phyloP scores from a whole-genome alignment of 2,329 filamentous ascomycete genomes.

The Rhexocercosporidium sp. region DNA sequence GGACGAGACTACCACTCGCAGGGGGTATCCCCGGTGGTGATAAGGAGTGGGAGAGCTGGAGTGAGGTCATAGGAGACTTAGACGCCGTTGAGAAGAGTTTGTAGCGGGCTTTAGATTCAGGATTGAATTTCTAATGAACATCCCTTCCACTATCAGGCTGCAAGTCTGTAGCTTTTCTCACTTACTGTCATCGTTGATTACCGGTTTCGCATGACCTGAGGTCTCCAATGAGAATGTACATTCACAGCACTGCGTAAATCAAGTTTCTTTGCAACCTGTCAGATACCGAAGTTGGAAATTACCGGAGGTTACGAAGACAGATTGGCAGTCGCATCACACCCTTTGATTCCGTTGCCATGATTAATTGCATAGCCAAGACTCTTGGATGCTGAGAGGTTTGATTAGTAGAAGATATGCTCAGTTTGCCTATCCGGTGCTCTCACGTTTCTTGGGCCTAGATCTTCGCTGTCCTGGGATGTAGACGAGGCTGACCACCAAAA shows the following conservation, averaged over 20 bases:
- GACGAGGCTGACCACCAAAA: no score
- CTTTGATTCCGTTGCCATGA: no score
- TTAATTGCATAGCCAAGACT: no score
- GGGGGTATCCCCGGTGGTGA: conserved; percentile 60
- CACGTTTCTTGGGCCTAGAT: no score
- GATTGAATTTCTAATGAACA: background rate
- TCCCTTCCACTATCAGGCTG: background rate
- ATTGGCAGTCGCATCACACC: no score
- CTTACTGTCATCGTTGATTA: background rate
- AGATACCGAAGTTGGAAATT: no score
- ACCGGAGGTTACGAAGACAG: no score
- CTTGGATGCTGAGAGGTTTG: no score
- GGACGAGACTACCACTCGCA: conserved; percentile 61
- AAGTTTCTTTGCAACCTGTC: background rate
- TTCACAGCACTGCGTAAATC: background rate
- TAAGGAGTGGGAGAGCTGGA: conserved; percentile 55
- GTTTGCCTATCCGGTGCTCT: no score
- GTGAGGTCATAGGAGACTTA: conserved; percentile 41
- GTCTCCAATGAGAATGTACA: no score
- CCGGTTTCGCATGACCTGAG: background rate
- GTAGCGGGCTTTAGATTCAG: conserved; percentile 19
- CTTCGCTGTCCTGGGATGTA: no score
- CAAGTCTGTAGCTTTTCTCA: background rate
- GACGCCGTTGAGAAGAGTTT: conserved; percentile 40
- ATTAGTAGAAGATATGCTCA: no score